phyloP scores from a whole-genome alignment of 2,329 filamentous ascomycete species.

The Dissoconium aciculare region DNA sequence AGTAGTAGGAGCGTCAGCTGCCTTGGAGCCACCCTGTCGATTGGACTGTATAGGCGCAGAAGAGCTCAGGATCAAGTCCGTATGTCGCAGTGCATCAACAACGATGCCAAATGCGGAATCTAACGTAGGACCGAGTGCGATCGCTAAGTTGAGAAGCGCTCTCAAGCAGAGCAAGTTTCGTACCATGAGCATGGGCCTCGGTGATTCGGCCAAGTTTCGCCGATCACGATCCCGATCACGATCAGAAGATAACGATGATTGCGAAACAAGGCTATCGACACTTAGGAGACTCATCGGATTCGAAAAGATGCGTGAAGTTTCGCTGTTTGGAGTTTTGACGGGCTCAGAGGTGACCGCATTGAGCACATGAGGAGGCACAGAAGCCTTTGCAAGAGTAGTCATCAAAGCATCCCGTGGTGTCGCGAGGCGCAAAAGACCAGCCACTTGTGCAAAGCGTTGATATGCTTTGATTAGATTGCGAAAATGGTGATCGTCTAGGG shows the following conservation, averaged over 20 bases:
- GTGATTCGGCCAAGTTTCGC: slow-evolving; percentile 41
- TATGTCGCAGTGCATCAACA: slow-evolving; percentile 81
- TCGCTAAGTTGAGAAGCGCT: slow-evolving; percentile 86
- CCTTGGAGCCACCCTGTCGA: slow-evolving; percentile 12
- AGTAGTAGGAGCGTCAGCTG: slow-evolving; percentile 14
- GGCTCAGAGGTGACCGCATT: slow-evolving; percentile 24
- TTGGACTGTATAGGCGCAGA: slow-evolving; percentile 20
- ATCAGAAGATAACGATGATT: slow-evolving; percentile 40
- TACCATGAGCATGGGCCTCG: slow-evolving; percentile 52
- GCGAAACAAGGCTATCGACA: slow-evolving; percentile 53
- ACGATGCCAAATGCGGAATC: slow-evolving; percentile 79
- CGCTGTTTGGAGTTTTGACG: slow-evolving; percentile 23
- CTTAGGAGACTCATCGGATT: slow-evolving; percentile 60
- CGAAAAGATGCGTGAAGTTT: slow-evolving; percentile 42
- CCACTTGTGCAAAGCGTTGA: slow-evolving; percentile 89
- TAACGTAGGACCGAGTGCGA: slow-evolving; percentile 79
- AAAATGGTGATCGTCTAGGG: slow-evolving; percentile 86
- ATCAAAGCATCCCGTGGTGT: slow-evolving; percentile 90
- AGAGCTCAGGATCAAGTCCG: slow-evolving; percentile 62
- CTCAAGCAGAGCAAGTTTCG: slow-evolving; percentile 80
- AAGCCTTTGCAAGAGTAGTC: slow-evolving; percentile 83
- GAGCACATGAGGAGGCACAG: slow-evolving; percentile 63
- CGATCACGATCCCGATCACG: slow-evolving; percentile 46
- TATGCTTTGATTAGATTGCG: slow-evolving; percentile 82
- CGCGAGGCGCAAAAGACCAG: slow-evolving; percentile 66